phyloP scores from a whole-genome alignment of 768 basidiomycete genomes.

The Boletus tylopilopsis region DNA sequence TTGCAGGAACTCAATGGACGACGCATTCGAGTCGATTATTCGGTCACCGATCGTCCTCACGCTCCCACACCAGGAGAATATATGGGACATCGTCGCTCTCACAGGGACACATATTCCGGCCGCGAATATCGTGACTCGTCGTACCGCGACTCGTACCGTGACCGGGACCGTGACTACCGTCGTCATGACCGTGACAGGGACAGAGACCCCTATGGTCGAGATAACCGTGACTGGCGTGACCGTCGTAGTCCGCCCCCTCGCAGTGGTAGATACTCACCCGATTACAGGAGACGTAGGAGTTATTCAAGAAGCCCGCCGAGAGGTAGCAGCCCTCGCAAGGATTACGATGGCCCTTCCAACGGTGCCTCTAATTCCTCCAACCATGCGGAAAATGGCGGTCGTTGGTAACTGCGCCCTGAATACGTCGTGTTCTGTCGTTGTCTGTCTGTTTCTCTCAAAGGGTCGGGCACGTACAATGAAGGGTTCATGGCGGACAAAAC shows the following conservation, averaged over 20 bases:
- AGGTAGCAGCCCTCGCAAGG: conserved; percentile 56
- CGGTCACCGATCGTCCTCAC: conserved; percentile 90
- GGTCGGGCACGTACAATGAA: conserved; percentile 42
- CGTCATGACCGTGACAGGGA: conserved; percentile 45
- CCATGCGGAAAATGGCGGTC: conserved; percentile 42
- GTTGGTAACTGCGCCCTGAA: conserved; percentile 46
- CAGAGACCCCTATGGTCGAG: conserved; percentile 64
- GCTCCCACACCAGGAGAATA: conserved; percentile 97
- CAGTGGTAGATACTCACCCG: conserved; percentile 70
- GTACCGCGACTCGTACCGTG: conserved; percentile 42
- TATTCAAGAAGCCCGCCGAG: conserved; percentile 79
- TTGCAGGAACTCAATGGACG: conserved; percentile 91
- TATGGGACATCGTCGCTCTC: conserved; percentile 80
- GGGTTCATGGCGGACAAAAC: conserved; percentile 41
- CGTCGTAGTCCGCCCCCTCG: conserved; percentile 71
- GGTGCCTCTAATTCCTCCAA: conserved; percentile 34
- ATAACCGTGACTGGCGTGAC: conserved; percentile 74
- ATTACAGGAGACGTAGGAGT: conserved; percentile 70
- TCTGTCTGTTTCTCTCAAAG: conserved; percentile 31
- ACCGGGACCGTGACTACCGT: conserved; percentile 43
- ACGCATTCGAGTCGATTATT: conserved; percentile 95
- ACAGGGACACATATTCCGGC: conserved; percentile 43
- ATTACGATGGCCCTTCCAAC: conserved; percentile 43
- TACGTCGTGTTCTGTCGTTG: conserved; percentile 25
- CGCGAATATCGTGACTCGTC: conserved; percentile 45